These are phyloP conservation scores for Paulinella micropora DNA, from an alignment of 78 protist genomes.

Conservation along the genomic window DNA sequence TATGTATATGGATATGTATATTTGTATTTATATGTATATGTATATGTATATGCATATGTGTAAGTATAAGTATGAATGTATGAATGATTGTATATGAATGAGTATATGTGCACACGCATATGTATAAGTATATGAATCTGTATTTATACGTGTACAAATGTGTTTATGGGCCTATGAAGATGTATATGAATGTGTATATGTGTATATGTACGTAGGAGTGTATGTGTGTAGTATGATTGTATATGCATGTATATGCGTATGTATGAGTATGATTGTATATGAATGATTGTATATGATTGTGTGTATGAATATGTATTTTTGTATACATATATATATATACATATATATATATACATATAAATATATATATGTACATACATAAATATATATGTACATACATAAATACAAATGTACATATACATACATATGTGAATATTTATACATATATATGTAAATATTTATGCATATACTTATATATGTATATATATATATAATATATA, in stretches of 20 bases:
- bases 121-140: background rate
- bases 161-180: too few relatives aligned
- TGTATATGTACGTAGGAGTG: background rate
- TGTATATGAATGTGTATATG: background rate
- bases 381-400: background rate
- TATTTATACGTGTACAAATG: too few relatives aligned
- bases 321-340: background rate
- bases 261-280: background rate
- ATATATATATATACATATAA: background rate
- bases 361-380: background rate
- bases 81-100: background rate
- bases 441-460: background rate
- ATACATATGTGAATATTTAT: background rate
- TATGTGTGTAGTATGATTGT: background rate
- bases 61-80: background rate
- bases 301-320: background rate
- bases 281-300: background rate
- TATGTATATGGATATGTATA: background rate
- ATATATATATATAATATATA: background rate
- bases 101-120: background rate
- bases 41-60: background rate
- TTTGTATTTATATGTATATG: background rate
- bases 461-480: background rate
- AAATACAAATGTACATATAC: background rate
- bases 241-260: background rate